Conservation (phyloP, 352 stramenopile genomes). For the Pseudoperonospora humuli region DNA sequence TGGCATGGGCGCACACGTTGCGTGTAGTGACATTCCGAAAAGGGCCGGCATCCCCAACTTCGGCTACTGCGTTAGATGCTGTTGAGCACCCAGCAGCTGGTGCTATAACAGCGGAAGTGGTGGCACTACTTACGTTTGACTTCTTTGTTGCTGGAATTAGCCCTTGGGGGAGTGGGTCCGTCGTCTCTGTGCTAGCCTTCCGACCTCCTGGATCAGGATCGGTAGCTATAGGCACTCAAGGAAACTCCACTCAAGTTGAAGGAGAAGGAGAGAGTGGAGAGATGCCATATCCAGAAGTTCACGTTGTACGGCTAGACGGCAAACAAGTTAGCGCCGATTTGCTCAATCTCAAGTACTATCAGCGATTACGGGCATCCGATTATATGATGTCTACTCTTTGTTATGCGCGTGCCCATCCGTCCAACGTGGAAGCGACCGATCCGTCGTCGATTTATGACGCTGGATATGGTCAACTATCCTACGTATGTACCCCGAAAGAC, state of each 20-base stretch:
- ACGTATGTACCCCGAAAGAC: slow-evolving; percentile 79
- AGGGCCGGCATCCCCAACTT: slow-evolving; percentile 30
- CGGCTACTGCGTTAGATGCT: slow-evolving; percentile 20
- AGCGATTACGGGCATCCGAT: slow-evolving; percentile 62
- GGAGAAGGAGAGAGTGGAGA: slow-evolving; percentile 62
- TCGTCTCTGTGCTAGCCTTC: slow-evolving; percentile 65
- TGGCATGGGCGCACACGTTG: slow-evolving; percentile 71
- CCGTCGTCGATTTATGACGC: slow-evolving; percentile 58
- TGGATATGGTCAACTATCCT: slow-evolving; percentile 53
- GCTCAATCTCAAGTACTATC: slow-evolving; percentile 64
- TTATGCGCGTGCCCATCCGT: slow-evolving; percentile 28
- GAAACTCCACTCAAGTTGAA: slow-evolving; percentile 41
- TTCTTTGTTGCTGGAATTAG: slow-evolving; percentile 78
- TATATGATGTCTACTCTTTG: slow-evolving; percentile 78
- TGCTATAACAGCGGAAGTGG: slow-evolving; percentile 50
- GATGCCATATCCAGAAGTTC: slow-evolving; percentile 76
- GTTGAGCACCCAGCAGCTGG: slow-evolving; percentile 22
- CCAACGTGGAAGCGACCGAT: slow-evolving; percentile 15
- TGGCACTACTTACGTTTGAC: slow-evolving; percentile 70
- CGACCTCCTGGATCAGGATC: slow-evolving; percentile 46
- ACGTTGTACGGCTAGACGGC: slow-evolving; percentile 84
- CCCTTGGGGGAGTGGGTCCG: slow-evolving; percentile 42
- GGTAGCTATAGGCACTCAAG: slow-evolving; percentile 9
- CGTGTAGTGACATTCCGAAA: slow-evolving; percentile 75
- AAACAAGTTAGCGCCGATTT: slow-evolving; percentile 81